Conservation (phyloP, 2,329 filamentous ascomycete genomes). For the Madurella fahalii region DNA sequence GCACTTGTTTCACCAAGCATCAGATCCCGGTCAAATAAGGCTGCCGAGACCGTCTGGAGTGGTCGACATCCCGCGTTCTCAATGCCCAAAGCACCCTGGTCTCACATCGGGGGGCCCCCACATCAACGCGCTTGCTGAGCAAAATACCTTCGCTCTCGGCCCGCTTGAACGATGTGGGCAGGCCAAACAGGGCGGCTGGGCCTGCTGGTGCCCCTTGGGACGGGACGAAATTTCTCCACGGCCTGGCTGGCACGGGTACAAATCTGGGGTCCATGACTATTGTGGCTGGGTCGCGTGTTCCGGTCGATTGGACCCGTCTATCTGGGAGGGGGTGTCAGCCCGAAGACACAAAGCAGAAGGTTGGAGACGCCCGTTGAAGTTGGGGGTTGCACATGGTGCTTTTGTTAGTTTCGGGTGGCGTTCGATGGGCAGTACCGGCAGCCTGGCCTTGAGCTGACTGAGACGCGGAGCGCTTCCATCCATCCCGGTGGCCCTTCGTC, state of each 20-base stretch:
- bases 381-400: conserved; percentile 4
- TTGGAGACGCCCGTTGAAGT: background rate
- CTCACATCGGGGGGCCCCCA: conserved; percentile 11
- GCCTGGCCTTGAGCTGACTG: too few relatives aligned
- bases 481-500: background rate
- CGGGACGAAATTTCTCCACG: background rate
- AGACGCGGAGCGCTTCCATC: background rate
- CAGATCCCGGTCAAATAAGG: background rate
- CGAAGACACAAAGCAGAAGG: background rate
- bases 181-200: background rate
- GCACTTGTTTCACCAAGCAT: background rate
- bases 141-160: too few relatives aligned
- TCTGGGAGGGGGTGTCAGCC: background rate
- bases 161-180: background rate
- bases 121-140: background rate
- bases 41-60: background rate
- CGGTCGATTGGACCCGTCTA: background rate
- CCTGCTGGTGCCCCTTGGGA: background rate
- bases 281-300: background rate
- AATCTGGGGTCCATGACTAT: too few relatives aligned
- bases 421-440: background rate
- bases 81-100: conserved; percentile 10
- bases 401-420: background rate
- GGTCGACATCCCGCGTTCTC: conserved; percentile 9
- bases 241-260: too few relatives aligned